Conservation (phyloP, 345 rosid genomes). For the Euphorbia lathyris region DNA sequence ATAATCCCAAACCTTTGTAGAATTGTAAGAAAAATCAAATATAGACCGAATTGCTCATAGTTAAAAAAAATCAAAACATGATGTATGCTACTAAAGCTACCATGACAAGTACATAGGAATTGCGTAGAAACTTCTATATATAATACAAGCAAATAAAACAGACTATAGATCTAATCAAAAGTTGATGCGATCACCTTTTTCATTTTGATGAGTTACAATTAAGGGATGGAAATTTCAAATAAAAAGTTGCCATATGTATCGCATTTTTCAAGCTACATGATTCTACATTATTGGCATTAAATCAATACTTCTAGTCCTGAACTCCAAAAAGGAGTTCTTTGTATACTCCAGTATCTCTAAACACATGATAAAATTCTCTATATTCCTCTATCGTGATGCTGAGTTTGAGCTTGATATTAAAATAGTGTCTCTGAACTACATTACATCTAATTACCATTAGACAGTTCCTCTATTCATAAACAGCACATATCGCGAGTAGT, state of each 20-base stretch:
- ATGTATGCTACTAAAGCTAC: too few relatives aligned
- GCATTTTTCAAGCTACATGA: neutral
- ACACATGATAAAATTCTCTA: neutral
- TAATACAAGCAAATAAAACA: neutral
- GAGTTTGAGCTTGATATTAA: neutral
- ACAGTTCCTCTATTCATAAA: neutral
- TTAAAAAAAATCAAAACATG: too few relatives aligned
- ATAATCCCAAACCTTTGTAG: too few relatives aligned
- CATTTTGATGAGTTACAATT: neutral
- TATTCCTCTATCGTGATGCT: neutral
- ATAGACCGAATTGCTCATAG: too few relatives aligned
- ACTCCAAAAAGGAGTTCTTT: neutral
- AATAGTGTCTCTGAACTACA: neutral
- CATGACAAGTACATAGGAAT: too few relatives aligned
- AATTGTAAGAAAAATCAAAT: too few relatives aligned
- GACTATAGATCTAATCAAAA: neutral
- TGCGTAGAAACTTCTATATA: too few relatives aligned
- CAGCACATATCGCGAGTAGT: neutral
- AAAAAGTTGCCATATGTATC: neutral
- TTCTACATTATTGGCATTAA: neutral
- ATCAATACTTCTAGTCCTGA: neutral
- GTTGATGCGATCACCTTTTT: neutral
- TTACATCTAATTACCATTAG: neutral
- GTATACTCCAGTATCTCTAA: neutral
- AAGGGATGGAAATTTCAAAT: neutral